Conservation (phyloP, 169 alveolate species). For the Ichthyophthirius multifiliis region DNA sequence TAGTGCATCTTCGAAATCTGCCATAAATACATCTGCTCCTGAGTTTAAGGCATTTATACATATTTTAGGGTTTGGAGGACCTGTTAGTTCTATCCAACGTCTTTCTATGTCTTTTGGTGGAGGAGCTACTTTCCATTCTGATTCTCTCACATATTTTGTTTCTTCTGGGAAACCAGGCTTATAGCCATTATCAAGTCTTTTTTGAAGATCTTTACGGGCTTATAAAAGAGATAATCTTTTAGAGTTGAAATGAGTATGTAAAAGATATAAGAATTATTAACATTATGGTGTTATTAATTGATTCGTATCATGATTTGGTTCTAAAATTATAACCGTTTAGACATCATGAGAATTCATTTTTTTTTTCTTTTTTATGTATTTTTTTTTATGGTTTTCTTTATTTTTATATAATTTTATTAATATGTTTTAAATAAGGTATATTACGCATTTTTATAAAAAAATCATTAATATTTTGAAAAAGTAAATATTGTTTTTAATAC, state of each 20-base stretch:
- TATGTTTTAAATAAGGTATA: too few species aligned
- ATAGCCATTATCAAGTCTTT: background rate
- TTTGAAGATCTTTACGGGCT: background rate
- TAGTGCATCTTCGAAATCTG: conserved; percentile 45
- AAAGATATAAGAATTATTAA: background rate
- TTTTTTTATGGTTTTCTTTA: too few species aligned
- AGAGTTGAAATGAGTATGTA: background rate
- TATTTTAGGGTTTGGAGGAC: conserved; percentile 29
- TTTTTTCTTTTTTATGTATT: too few species aligned
- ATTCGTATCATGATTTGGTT: background rate
- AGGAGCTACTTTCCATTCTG: conserved; percentile 28
- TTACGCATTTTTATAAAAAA: too few species aligned
- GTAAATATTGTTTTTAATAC: too few species aligned
- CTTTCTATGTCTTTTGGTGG: conserved; percentile 26
- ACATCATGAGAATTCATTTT: too few species aligned
- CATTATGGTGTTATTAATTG: conserved; percentile 5
- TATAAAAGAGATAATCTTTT: background rate
- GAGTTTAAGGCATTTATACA: conserved; percentile 38
- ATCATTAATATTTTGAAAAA: too few species aligned
- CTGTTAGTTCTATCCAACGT: conserved; percentile 38
- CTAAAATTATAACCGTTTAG: background rate
- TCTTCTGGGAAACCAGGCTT: background rate
- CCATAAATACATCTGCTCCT: conserved; percentile 48
- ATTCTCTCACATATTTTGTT: background rate
- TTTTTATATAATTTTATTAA: too few species aligned